Evolutionary conservation across 768 basidiomycete species (phyloP), one percentile per base, ranked within the genome.

Genomic region (Suillus cothurnatus): DNA sequence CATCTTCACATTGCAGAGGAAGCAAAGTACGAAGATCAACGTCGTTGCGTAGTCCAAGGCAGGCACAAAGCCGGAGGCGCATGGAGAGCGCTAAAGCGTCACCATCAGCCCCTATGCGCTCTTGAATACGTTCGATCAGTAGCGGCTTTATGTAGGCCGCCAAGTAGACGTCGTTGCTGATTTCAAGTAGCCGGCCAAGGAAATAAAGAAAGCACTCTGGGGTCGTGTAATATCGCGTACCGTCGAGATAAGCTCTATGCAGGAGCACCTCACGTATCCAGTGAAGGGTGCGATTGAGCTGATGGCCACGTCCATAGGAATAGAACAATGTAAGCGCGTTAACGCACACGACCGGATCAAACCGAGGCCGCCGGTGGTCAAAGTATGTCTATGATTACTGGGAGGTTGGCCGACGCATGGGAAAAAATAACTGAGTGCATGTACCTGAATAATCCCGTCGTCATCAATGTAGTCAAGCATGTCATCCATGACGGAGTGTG

Each of bases 81-180:
- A 86, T 85, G 0, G 85, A 82, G 1, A 88, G 81, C 7, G 84
- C 84, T n/a, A 86, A 73, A 2, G 86, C 78, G 68, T 85, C 85
- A 28, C 83, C 85, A 7, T 78, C 73, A 1, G 75, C 78, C 9
- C 85, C 85, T 26, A 84, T 78, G 6, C 83, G 81, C 71, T 88
- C 86, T 61, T 77, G 77, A 12, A 85, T 68, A 9, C 85, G 80
- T 65, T 80, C 81, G 28, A 75, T 77, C 64, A 86, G 73, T 26
- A 85, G 71, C 0, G 81, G 77, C 36, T 73, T 76, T 65, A 85
- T 67, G 17, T 74, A 69, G 21, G 69, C 69, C 45, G 81, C 80
- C 23, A 84, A 72, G 17, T 62, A 43, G 0, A 71, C 60, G 68
- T 82, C 78, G 43, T 65, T 68, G 14, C 77, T 71, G 50, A 66